phyloP scores from a whole-genome alignment of 371 early-diverging fungal species.

The Catenaria anguillulae region DNA sequence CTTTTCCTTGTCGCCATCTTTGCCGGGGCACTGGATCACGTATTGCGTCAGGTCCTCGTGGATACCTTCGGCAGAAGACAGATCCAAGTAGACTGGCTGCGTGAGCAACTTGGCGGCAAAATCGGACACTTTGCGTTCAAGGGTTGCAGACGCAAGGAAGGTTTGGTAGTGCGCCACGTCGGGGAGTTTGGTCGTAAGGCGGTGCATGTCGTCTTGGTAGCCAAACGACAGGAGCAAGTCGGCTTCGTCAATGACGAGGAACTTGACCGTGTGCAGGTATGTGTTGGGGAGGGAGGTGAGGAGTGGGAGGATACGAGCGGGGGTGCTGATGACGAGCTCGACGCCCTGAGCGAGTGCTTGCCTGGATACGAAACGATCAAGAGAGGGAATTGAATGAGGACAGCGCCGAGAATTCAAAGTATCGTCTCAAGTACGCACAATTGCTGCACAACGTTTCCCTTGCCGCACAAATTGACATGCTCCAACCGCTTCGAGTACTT shows the following conservation, averaged over 20 bases:
- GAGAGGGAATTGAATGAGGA: too few relatives aligned
- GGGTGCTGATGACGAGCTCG: slow-evolving; percentile 1
- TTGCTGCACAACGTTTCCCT: neutral
- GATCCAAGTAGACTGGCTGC: slow-evolving; percentile 64
- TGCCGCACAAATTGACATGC: neutral
- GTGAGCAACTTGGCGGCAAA: slow-evolving; percentile 67
- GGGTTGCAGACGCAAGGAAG: slow-evolving; percentile 79
- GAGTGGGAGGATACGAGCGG: slow-evolving; percentile 64
- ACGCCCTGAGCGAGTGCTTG: neutral
- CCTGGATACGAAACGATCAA: too few relatives aligned
- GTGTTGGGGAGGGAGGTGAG: slow-evolving; percentile 70
- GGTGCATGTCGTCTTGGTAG: slow-evolving; percentile 62
- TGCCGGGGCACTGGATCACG: slow-evolving; percentile 22
- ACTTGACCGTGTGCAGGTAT: slow-evolving; percentile 53
- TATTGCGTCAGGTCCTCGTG: slow-evolving; percentile 52
- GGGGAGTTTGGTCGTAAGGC: slow-evolving; percentile 52
- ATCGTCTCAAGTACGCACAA: too few relatives aligned
- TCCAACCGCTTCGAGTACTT: neutral
- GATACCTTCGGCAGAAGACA: slow-evolving; percentile 58
- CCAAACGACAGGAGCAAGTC: slow-evolving; percentile 86
- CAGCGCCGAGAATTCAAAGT: too few relatives aligned
- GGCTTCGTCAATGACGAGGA: slow-evolving; percentile 88
- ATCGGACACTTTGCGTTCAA: slow-evolving; percentile 61
- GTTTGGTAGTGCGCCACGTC: slow-evolving; percentile 56
- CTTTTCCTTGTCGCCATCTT: slow-evolving; percentile 72